Percentiles rank a stretch among this genome's conserved stretches.
These are phyloP conservation scores for Trichoderma sp. DNA, from an alignment of 2,329 filamentous ascomycete genomes.

Conservation along the genomic window DNA sequence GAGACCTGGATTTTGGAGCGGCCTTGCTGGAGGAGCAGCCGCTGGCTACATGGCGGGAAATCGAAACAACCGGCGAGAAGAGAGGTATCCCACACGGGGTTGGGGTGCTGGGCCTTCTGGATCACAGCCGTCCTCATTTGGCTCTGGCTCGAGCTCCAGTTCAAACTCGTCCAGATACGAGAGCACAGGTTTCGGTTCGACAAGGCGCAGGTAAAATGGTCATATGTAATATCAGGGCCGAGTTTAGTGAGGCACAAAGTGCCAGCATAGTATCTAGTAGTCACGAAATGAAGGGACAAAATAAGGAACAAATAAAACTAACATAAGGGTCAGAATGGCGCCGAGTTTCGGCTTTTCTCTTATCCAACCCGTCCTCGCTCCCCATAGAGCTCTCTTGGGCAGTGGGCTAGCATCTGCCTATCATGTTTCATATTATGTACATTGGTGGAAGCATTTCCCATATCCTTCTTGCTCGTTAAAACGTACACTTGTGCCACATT, in stretches of 20 bases:
- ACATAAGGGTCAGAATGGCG: slow-evolving; percentile 5
- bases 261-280: background rate
- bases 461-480: slow-evolving; percentile 21
- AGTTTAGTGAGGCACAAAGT: background rate
- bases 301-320: background rate
- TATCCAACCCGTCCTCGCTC: slow-evolving; percentile 24
- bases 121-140: slow-evolving; percentile 27
- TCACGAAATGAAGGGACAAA: background rate
- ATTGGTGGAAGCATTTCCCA: slow-evolving; percentile 21
- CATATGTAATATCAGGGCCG: background rate
- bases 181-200: slow-evolving; percentile 72
- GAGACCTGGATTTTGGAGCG: slow-evolving; percentile 74
- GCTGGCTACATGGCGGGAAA: slow-evolving; percentile 58
- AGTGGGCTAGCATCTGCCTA: background rate
- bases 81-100: slow-evolving; percentile 33
- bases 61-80: slow-evolving; percentile 27
- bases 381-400: background rate
- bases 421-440: slow-evolving; percentile 24
- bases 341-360: slow-evolving; percentile 9
- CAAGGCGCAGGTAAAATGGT: slow-evolving; percentile 50
- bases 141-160: slow-evolving; percentile 31
- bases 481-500: slow-evolving; percentile 23
- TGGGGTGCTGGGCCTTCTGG: slow-evolving; percentile 23
- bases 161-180: slow-evolving; percentile 52
- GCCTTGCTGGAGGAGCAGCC: slow-evolving; percentile 64